Evolutionary conservation across 2,329 filamentous ascomycete genomes (phyloP).

Genomic region (Hyphodiscus sp.): DNA sequence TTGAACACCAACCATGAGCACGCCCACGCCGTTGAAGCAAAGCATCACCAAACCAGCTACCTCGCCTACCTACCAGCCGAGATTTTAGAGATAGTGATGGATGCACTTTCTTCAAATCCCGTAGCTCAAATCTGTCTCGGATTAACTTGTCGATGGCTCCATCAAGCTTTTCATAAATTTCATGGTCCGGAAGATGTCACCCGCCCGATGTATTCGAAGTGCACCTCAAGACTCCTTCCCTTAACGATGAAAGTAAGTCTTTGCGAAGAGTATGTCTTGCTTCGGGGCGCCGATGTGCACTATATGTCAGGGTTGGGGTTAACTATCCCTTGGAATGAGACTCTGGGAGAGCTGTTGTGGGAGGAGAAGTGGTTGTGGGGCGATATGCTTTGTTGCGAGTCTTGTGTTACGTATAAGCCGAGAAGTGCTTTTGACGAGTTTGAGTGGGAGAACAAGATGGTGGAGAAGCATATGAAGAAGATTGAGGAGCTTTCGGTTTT

Average conservation of each 20-base stretch:
- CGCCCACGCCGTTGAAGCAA: no score
- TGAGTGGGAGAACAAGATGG: background rate
- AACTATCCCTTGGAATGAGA: constrained; percentile 3
- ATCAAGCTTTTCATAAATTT: no score
- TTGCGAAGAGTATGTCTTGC: constrained; percentile 1
- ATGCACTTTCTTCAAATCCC: no score
- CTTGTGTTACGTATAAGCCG: constrained; percentile 5
- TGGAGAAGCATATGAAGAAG: background rate
- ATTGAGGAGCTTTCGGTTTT: background rate
- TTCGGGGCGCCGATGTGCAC: no score
- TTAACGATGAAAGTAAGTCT: background rate
- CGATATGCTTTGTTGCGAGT: background rate
- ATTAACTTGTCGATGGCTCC: no score
- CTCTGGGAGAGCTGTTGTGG: constrained; percentile 1
- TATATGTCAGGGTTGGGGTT: no score
- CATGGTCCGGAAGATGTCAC: no score
- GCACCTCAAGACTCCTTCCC: background rate
- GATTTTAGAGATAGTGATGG: no score
- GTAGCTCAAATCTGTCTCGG: no score
- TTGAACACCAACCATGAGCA: background rate
- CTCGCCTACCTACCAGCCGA: no score
- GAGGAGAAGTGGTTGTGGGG: constrained; percentile 6
- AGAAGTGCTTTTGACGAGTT: background rate
- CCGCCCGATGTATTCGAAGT: background rate
- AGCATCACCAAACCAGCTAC: no score